Evolutionary conservation across 2,329 filamentous ascomycete species (phyloP), one percentile per base, ranked within the genome.

Genomic region (Thielaviopsis punctulata): DNA sequence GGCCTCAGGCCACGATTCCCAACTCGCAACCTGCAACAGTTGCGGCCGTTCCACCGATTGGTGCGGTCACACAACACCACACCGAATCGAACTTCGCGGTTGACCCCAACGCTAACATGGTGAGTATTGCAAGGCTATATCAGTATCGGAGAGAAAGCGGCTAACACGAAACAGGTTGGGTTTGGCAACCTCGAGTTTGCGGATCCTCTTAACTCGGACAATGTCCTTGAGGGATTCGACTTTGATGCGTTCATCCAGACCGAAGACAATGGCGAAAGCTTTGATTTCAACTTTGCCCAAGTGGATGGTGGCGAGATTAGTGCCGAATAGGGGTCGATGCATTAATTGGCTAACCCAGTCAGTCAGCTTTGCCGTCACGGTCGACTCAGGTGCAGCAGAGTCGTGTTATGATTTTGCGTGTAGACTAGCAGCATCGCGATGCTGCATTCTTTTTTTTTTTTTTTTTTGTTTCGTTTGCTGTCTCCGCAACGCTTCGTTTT

Each of bases 171-270:
- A n/a, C 53, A 68, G 62, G 67, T 66, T 61, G 69, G 72, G 53
- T 76, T 76, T 52, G 62, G 60, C 45, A 50, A 58, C 41, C 71
- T 81, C 64, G 75, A 75, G 52, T 75, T 79, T 61, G 69, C 72
- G 52, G 76, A 79, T 57, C 73, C 76, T 2, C 62, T 73, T 23
- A 68, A 69, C 55, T 69, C 71, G 5, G 66, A 65, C 51, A 73
- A 82, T 60, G 78, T 82, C 33, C 68, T 83, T 47, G 77, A 77
- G 59, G 79, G 80, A 57, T 83, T 83, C 59, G 79, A 83, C 56
- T 71, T 83, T 58, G 79, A 83, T 62, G 80, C 79, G 1, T 83
- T 83, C 67, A 66, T 83, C 7, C 77, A 82, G 57, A 71, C 73
- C 55, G 68, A 70, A 55, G 73, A 73, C 46, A 68, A 65, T 30